Conservation (phyloP, 2,329 filamentous ascomycete genomes). For the Arthrobotrys conoides region DNA sequence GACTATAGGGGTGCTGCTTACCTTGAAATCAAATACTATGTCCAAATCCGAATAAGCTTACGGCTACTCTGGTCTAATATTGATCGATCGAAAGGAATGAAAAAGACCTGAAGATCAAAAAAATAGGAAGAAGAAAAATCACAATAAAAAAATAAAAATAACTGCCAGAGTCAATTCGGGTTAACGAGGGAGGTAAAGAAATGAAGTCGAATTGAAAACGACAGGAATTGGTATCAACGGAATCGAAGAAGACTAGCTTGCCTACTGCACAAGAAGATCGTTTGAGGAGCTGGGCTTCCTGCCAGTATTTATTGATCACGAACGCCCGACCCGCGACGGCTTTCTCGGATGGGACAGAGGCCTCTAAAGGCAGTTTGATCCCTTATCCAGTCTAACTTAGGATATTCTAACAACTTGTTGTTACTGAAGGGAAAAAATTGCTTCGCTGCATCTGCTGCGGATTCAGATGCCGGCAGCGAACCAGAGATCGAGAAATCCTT, state of each 20-base stretch:
- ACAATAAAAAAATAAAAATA: constrained; percentile 25
- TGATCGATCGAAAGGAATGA: constrained; percentile 8
- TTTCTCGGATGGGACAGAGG: constrained; percentile 13
- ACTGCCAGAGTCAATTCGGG: constrained; percentile 48
- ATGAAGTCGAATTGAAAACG: constrained; percentile 27
- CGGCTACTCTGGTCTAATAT: background rate
- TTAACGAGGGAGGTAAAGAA: constrained; percentile 16
- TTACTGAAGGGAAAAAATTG: background rate
- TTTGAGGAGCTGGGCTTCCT: constrained; percentile 15
- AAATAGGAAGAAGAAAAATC: constrained; percentile 3
- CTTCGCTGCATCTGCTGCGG: constrained; percentile 28
- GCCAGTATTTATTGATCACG: constrained; percentile 55
- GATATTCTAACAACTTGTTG: background rate
- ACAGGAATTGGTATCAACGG: constrained; percentile 16
- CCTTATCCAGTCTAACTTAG: constrained; percentile 11
- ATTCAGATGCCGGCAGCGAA: constrained; percentile 48
- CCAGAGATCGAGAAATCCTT: constrained; percentile 24
- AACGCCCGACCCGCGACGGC: constrained; percentile 35
- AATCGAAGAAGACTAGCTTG: constrained; percentile 59
- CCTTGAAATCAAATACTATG: constrained; percentile 1
- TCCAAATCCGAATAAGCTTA: constrained; percentile 19
- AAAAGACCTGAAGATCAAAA: background rate
- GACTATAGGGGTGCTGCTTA: constrained; percentile 10
- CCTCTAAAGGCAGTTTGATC: constrained; percentile 35
- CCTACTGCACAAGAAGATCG: constrained; percentile 19